Percentiles rank a stretch among this genome's conserved stretches.
Evolutionary conservation across 495 filamentous ascomycete species (phyloP).

Genomic region (Parathielavia hyrcaniae): DNA sequence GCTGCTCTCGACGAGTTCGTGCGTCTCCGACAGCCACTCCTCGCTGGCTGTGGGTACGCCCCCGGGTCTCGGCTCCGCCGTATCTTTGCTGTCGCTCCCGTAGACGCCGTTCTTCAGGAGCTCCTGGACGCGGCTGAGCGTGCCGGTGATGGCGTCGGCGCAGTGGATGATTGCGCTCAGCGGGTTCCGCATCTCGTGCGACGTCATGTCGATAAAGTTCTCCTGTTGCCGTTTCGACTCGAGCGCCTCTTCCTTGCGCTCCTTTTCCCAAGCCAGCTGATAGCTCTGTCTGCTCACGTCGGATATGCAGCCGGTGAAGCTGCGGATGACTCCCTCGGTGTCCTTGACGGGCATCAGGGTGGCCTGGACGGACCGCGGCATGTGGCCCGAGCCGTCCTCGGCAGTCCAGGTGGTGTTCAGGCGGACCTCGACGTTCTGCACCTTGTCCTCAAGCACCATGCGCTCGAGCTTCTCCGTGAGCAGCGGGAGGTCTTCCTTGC

Average conservation of each 20-base stretch:
- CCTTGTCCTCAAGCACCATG: slow-evolving; percentile 27
- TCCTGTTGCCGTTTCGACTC: slow-evolving; percentile 49
- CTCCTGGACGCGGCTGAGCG: slow-evolving; percentile 29
- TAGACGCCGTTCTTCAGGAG: slow-evolving; percentile 19
- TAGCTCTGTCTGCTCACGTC: slow-evolving; percentile 37
- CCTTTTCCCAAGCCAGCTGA: slow-evolving; percentile 36
- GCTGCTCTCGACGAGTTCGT: slow-evolving; percentile 44
- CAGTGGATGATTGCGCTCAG: slow-evolving; percentile 67
- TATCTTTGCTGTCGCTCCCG: slow-evolving; percentile 1
- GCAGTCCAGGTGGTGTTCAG: slow-evolving; percentile 32
- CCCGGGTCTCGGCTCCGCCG: neutral
- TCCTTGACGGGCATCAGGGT: slow-evolving; percentile 35
- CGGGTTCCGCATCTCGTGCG: slow-evolving; percentile 72
- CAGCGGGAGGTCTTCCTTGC: slow-evolving; percentile 25
- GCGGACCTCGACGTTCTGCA: slow-evolving; percentile 33
- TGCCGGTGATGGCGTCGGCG: slow-evolving; percentile 48
- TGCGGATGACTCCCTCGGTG: slow-evolving; percentile 29
- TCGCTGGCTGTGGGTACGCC: neutral
- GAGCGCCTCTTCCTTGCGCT: slow-evolving; percentile 41
- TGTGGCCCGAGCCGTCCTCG: slow-evolving; percentile 29
- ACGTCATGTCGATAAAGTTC: slow-evolving; percentile 74
- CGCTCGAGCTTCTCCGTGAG: slow-evolving; percentile 26
- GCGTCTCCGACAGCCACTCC: slow-evolving; percentile 19
- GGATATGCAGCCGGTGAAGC: slow-evolving; percentile 37
- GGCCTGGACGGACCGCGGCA: slow-evolving; percentile 33